Conservation (phyloP, 2,329 filamentous ascomycete genomes). For the Cordyceps tenuipes region DNA sequence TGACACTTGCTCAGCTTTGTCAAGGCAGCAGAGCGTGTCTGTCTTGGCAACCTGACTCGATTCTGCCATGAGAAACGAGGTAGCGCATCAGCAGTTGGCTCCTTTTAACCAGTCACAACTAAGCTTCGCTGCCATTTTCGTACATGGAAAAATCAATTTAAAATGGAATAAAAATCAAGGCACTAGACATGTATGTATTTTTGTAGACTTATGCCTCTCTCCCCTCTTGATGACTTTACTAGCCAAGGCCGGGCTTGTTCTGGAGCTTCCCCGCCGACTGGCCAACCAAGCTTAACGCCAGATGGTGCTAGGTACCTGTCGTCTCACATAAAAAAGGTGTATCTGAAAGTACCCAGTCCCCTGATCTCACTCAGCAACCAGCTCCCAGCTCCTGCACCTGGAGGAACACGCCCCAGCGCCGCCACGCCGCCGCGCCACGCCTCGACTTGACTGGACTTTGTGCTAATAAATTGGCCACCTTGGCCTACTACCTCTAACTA, state of each 20-base stretch:
- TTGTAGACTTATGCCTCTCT: background rate
- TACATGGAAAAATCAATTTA: too few relatives aligned
- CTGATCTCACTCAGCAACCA: background rate
- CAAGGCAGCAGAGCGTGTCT: too few relatives aligned
- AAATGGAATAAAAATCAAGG: too few relatives aligned
- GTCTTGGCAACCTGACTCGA: too few relatives aligned
- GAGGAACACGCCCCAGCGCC: constrained; percentile 2
- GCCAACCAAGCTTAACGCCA: background rate
- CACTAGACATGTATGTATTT: too few relatives aligned
- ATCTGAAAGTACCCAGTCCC: background rate
- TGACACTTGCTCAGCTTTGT: too few relatives aligned
- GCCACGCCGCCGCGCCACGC: constrained; percentile 3
- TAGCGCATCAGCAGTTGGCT: too few relatives aligned
- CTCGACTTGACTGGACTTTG: background rate
- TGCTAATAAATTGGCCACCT: constrained; percentile 10
- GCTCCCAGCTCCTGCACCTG: background rate
- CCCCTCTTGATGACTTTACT: background rate
- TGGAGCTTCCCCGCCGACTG: background rate
- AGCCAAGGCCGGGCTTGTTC: background rate
- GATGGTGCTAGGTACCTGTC: background rate
- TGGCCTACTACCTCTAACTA: background rate
- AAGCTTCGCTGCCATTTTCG: too few relatives aligned
- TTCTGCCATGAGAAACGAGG: too few relatives aligned
- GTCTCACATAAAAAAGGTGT: background rate
- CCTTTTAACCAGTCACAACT: too few relatives aligned